Base-by-base conservation (phyloP, 1,139 yeast species). In the Taphrina sp. region DNA sequence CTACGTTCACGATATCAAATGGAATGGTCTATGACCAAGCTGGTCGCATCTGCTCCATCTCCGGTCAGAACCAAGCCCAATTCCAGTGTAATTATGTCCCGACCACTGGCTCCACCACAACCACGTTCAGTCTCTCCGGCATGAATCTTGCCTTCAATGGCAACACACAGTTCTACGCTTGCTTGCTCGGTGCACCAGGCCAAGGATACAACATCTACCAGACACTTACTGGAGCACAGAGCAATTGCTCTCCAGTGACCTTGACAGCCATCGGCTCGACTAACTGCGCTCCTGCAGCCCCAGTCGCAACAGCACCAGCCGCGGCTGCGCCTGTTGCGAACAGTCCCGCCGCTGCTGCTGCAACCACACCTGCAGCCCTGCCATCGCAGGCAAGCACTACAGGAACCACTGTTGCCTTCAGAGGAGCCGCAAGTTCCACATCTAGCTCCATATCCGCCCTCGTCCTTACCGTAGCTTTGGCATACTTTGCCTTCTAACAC, bases 31-130 rank as follows among this genome's bases (percentile, higher is more conserved):
- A 24, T 31, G 54, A 49, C 38, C 36, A 38, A 8, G 45, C 44
- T 17, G 54, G 54, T 12, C 44, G 54, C 12, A 39, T 33, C 31
- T 49, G 54, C 12, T 36, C 42, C 1, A 49, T 49, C 22, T 38
- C 54, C 10, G 35, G 42, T 24, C 54, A 49, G 16, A 28, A 28
- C 16, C 45, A 41, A 35, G 31, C n/a, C 23, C 54, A 49, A 12
- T 38, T 49, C 38, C 54, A 49, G 45, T 49, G 54, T 38, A 29
- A 38, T 22, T 36, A 38, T 23, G 36, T 29, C 2, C 42, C 52
- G 3, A 45, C 52, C 4, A 24, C 42, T 1, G 52, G 52, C 12
- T 36, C 52, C 23, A 24, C 42, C 12, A 28, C 42, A 20, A 26
- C 35, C 5, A 22, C 34, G n/a, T 45, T 45, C 24, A 24, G 42